Evolutionary conservation across 2,329 filamentous ascomycete genomes (phyloP).

Genomic region (Clonostachys byssicola): DNA sequence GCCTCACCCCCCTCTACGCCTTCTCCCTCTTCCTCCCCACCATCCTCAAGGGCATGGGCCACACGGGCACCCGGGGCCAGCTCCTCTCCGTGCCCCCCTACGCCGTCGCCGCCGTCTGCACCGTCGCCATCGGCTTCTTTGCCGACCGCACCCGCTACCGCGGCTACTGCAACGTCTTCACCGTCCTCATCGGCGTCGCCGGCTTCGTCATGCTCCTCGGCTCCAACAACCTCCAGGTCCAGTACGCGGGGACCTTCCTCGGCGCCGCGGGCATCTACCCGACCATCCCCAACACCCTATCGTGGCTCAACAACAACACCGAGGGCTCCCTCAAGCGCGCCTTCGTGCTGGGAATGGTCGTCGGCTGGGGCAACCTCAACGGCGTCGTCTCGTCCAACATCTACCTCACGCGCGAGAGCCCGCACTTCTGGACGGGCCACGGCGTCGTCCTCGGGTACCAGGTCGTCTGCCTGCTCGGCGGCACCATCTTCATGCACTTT

Average conservation of each 20-base stretch:
- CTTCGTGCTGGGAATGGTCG: constrained; percentile 51
- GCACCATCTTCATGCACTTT: constrained; percentile 61
- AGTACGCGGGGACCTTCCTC: constrained; percentile 46
- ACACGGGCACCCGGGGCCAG: constrained; percentile 25
- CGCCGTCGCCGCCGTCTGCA: constrained; percentile 26
- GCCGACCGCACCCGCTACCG: constrained; percentile 29
- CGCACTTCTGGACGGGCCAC: constrained; percentile 70
- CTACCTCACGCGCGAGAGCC: constrained; percentile 52
- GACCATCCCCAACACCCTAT: constrained; percentile 48
- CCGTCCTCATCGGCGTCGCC: constrained; percentile 22
- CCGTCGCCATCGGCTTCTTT: constrained; percentile 32
- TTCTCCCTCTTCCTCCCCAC: constrained; percentile 28
- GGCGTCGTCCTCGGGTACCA: constrained; percentile 72
- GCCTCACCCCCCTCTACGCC: constrained; percentile 30
- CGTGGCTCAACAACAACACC: constrained; percentile 56
- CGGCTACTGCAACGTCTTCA: constrained; percentile 28
- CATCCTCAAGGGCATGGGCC: constrained; percentile 27
- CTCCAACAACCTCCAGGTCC: constrained; percentile 27
- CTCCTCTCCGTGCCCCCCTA: constrained; percentile 33
- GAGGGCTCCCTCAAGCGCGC: constrained; percentile 48
- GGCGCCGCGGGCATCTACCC: constrained; percentile 36
- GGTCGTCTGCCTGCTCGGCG: constrained; percentile 62
- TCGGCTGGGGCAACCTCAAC: constrained; percentile 35
- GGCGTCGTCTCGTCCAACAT: constrained; percentile 63
- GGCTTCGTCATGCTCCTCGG: constrained; percentile 23